Evolutionary conservation across 2,329 filamentous ascomycete genomes (phyloP).

Genomic region (Sporothrix curviconia): DNA sequence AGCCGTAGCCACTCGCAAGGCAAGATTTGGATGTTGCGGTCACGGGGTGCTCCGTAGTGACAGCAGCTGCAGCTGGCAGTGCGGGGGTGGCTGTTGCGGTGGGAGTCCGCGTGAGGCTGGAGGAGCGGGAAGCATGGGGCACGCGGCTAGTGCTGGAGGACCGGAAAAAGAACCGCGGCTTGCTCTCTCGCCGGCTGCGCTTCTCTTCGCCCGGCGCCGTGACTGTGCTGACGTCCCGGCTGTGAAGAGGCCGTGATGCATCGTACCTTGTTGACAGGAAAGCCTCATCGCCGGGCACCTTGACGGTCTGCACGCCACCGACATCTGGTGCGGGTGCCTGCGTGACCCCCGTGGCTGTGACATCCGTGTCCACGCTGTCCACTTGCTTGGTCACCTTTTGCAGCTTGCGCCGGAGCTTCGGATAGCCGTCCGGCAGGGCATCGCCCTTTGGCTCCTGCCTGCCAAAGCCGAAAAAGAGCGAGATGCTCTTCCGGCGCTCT

Average conservation of each 20-base stretch:
- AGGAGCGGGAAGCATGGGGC: neutral
- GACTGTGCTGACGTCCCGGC: neutral
- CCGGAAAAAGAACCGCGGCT: constrained; percentile 8
- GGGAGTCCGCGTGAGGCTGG: constrained; percentile 6
- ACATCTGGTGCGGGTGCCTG: neutral
- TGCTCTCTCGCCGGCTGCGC: constrained; percentile 17
- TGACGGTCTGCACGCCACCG: constrained; percentile 11
- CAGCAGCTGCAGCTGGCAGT: neutral
- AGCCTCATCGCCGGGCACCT: constrained; percentile 9
- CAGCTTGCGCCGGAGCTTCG: constrained; percentile 28
- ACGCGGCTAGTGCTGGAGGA: constrained; percentile 12
- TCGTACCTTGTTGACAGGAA: constrained; percentile 16
- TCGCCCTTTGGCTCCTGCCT: constrained; percentile 17
- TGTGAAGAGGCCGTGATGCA: neutral
- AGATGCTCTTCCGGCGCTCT: constrained; percentile 19
- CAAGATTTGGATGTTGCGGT: neutral
- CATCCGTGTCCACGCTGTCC: neutral
- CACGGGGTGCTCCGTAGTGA: neutral
- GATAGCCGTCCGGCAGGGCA: neutral
- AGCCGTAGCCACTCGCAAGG: too few relatives aligned
- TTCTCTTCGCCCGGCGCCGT: constrained; percentile 5
- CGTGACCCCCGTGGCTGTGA: neutral
- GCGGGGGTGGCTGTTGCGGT: neutral
- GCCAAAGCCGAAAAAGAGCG: constrained; percentile 16
- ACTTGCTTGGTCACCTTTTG: constrained; percentile 26